Percentiles rank a stretch among this genome's conserved stretches.
Evolutionary conservation across 2,329 filamentous ascomycete species (phyloP).

Genomic region (Rhexocercosporidium sp.): DNA sequence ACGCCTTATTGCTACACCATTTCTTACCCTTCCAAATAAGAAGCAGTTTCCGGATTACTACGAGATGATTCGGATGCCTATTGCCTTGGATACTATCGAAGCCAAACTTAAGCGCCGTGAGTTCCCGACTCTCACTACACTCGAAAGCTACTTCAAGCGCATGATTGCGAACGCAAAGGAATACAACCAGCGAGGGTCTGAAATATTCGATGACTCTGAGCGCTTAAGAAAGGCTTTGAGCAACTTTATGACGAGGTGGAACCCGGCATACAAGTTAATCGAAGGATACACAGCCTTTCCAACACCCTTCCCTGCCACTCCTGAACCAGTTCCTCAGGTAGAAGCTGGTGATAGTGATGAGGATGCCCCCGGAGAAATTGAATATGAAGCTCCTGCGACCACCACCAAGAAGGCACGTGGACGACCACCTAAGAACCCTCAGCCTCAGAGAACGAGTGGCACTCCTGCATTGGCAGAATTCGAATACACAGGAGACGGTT

Average conservation of each 20-base stretch:
- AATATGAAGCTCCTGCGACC: constrained; percentile 29
- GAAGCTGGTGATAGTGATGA: constrained; percentile 42
- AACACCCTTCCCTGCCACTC: constrained; percentile 65
- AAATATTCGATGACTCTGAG: constrained; percentile 83
- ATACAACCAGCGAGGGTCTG: constrained; percentile 75
- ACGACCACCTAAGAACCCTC: constrained; percentile 34
- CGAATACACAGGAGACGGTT: constrained; percentile 62
- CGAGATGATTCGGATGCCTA: constrained; percentile 74
- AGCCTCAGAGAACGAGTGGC: constrained; percentile 44
- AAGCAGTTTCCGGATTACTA: constrained; percentile 77
- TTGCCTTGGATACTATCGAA: constrained; percentile 80
- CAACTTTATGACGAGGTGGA: constrained; percentile 86
- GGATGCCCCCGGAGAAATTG: constrained; percentile 37
- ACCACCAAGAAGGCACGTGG: constrained; percentile 34
- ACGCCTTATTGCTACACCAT: constrained; percentile 75
- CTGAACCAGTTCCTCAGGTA: constrained; percentile 47
- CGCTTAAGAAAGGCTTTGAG: constrained; percentile 84
- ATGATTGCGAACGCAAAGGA: constrained; percentile 89
- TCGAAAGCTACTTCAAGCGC: constrained; percentile 87
- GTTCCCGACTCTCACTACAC: constrained; percentile 72
- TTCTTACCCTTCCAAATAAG: constrained; percentile 72
- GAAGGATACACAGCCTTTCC: constrained; percentile 72
- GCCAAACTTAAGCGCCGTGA: constrained; percentile 70
- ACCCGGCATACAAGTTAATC: constrained; percentile 76
- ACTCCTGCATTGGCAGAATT: constrained; percentile 54